Evolutionary conservation across 2,329 filamentous ascomycete genomes (phyloP), one percentile per base, ranked within the genome.

Genomic region (Massarina eburnea): DNA sequence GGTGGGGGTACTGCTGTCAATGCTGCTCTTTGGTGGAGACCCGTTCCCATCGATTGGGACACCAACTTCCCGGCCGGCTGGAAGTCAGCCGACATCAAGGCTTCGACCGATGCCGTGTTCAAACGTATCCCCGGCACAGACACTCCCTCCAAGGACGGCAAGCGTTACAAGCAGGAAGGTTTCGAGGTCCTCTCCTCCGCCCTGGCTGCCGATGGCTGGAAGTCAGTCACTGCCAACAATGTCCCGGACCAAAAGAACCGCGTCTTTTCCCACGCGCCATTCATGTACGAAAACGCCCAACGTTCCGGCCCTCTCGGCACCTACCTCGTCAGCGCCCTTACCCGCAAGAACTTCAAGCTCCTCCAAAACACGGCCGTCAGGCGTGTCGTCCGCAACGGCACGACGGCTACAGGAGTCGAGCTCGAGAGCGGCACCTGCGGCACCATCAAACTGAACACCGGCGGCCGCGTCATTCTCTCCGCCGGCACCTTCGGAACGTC

Each of bases 31-130:
- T 88, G 83, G 80, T 86, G 82, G 77, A 83, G 80, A 64, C 77
- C 86, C 0, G 80, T 84, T 49, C 75, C 79, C 4, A 64, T 72
- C 7, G 87, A 90, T 62, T 90, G 86, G 74, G 83, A 90, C 62
- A 77, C 80, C 63, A 86, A 86, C 65, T 91, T 88, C 72, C 87
- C 87, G 1, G 53, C 71, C 1, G 86, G 86, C 22, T 91, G 87
- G 87, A 83, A 86, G 67, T 76, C 81, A 15, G 63, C 71, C 5
- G 84, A 89, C 55, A 79, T 89, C 62, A 71, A 72, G 48, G 63
- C 72, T 19, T 80, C 86, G 1, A 80, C 83, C 5, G 70, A 79
- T 21, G 78, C 81, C 33, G 81, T 85, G 6, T 90, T 89, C 64
- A 71, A 75, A 27, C 79, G 85, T n/a, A 89, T 89, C 50, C 85